Evolutionary conservation across 805 yeast genomes (phyloP), one percentile per base, ranked within the genome.

Genomic region (Hanseniaspora pseudoguilliermondii): DNA sequence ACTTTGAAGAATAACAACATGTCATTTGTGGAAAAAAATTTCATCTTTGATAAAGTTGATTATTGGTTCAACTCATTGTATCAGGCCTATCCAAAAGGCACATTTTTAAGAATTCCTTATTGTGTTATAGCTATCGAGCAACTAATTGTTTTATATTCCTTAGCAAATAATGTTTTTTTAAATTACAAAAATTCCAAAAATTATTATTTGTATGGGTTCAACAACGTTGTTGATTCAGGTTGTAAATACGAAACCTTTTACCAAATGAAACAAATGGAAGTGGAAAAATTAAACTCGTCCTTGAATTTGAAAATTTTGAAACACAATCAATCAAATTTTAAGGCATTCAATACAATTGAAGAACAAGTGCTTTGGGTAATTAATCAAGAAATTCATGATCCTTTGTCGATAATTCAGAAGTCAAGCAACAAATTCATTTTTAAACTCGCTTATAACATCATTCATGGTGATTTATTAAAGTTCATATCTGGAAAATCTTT

Each of bases 401-500:
- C 54, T 20, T 34, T 50, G 25, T 32, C 48, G 21, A 27, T 34
- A 8, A 18, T 50, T 11, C 11, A 34, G 32, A 32, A 11, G 5
- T 36, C 54, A 10, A 20, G 47, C 16, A 50, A 50, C 36, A 50
- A 50, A 18, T 50, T 50, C 29, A 41, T 50, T 1, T 42, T 50
- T 10, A 50, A 42, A 34, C 29, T 41, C 8, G 54, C 54, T 18
- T 50, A 50, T 23, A 39, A 42, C 42, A 25, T 47, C 10, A 50
- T 50, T 16, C 54, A 50, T 34, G 25, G 15, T 2, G 34, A 21
- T 41, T 50, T 40, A 5, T 25, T 50, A 36, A 32, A 40, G 16
- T 42, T 16, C n/a, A 38, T 50, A 27, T 21, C 44, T n/a, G 46
- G 46, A 7, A 50, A 50, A 23, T 50, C 42, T 9, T 35, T 50